Percentiles rank a stretch among this genome's conserved stretches.
These are phyloP conservation scores for Saraca asoca DNA, from an alignment of 331 rosid species.

Conservation along the genomic window DNA sequence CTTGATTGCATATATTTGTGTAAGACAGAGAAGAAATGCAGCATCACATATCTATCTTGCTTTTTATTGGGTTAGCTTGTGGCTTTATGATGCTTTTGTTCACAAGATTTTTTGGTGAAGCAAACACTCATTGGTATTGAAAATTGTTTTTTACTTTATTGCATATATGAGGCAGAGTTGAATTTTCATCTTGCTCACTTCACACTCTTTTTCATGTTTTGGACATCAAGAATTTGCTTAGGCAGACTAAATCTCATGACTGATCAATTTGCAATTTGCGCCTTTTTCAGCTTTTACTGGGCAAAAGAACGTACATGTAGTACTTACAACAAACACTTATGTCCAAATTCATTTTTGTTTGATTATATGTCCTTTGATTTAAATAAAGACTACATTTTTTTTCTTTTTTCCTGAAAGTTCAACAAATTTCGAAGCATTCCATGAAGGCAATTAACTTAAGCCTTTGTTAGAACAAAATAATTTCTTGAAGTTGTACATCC, in stretches of 20 bases:
- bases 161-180: slow-evolving; percentile 7
- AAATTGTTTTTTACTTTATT: no score
- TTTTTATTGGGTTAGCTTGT: slow-evolving; percentile 73
- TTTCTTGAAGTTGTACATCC: background rate
- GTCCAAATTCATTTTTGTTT: slow-evolving; percentile 62
- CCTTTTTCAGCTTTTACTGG: slow-evolving; percentile 79
- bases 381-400: slow-evolving; percentile 30
- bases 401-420: no score
- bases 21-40: slow-evolving; percentile 91
- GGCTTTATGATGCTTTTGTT: slow-evolving; percentile 73
- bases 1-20: slow-evolving; percentile 37
- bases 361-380: slow-evolving; percentile 11
- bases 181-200: slow-evolving; percentile 27
- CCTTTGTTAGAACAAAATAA: slow-evolving; percentile 18
- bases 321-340: slow-evolving; percentile 79
- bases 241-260: slow-evolving; percentile 40
- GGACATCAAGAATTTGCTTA: no score
- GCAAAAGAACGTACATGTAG: slow-evolving; percentile 58
- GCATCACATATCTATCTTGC: slow-evolving; percentile 82
- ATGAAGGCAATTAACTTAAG: slow-evolving; percentile 20
- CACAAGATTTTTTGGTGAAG: slow-evolving; percentile 70
- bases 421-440: background rate
- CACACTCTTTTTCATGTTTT: slow-evolving; percentile 32
- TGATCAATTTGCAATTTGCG: slow-evolving; percentile 37
- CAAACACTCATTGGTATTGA: slow-evolving; percentile 73